These are phyloP conservation scores for Botrytis sinoallii DNA, from an alignment of 2,329 filamentous ascomycete genomes.

Conservation along the genomic window DNA sequence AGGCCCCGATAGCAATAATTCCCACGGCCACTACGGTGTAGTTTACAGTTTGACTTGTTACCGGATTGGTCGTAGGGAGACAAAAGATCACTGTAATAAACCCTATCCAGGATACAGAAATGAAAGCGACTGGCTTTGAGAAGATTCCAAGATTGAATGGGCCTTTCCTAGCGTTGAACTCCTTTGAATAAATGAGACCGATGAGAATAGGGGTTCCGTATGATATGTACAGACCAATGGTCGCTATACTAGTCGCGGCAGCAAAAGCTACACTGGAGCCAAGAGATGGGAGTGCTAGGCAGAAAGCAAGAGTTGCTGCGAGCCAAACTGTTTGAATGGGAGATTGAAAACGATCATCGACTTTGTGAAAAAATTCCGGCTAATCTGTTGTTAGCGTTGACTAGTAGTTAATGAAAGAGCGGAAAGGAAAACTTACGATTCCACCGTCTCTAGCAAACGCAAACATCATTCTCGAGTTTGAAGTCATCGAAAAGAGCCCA, in stretches of 20 bases:
- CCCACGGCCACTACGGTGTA: conserved; percentile 59
- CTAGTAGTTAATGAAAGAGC: not conserved
- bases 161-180: conserved; percentile 51
- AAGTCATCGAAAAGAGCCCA: conserved; percentile 56
- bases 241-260: conserved; percentile 58
- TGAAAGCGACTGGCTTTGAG: conserved; percentile 47
- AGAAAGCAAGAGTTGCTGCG: conserved; percentile 51
- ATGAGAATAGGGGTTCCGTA: conserved; percentile 57
- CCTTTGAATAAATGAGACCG: conserved; percentile 49
- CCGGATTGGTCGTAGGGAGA: conserved; percentile 53
- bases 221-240: conserved; percentile 55
- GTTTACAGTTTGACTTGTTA: conserved; percentile 55
- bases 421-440: conserved; percentile 39
- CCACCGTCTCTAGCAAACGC: conserved; percentile 55
- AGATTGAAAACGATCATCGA: conserved; percentile 48
- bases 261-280: conserved; percentile 54
- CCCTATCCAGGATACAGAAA: conserved; percentile 50
- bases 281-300: conserved; percentile 53
- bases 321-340: conserved; percentile 56
- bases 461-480: conserved; percentile 59
- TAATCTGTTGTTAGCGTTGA: conserved; percentile 20
- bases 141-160: conserved; percentile 51
- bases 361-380: conserved; percentile 52
- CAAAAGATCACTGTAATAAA: conserved; percentile 58
- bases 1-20: conserved; percentile 49